Conservation (phyloP, 2,329 filamentous ascomycete species). For the Aspergillus phoenicis region DNA sequence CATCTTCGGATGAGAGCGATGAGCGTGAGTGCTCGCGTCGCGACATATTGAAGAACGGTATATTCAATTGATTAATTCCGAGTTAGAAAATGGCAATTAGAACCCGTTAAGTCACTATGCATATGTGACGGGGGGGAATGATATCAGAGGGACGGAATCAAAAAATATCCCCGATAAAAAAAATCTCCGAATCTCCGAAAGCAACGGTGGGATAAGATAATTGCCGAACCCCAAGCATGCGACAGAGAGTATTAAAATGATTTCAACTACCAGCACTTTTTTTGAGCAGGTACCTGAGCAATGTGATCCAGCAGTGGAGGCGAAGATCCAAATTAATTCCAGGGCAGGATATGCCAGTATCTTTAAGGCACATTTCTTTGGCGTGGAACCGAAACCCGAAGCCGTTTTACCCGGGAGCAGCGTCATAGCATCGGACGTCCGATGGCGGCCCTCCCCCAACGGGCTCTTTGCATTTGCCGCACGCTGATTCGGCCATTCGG, state of each 20-base stretch:
- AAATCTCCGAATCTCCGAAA: too few relatives aligned
- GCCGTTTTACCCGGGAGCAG: slow-evolving; percentile 33
- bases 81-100: neutral
- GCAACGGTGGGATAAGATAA: too few relatives aligned
- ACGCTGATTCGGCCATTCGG: slow-evolving; percentile 3
- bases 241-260: too few relatives aligned
- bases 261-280: too few relatives aligned
- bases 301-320: too few relatives aligned
- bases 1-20: slow-evolving; percentile 14
- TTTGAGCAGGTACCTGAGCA: too few relatives aligned
- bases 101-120: neutral
- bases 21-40: neutral
- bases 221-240: too few relatives aligned
- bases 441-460: slow-evolving; percentile 8
- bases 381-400: slow-evolving; percentile 24
- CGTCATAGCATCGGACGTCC: slow-evolving; percentile 8
- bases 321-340: neutral
- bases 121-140: neutral
- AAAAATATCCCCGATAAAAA: too few relatives aligned
- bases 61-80: neutral
- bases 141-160: neutral
- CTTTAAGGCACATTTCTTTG: slow-evolving; percentile 5
- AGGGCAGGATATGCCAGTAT: slow-evolving; percentile 9
- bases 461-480: too few relatives aligned
- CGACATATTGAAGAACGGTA: neutral